A percentile compares a stretch with the other conserved stretches of the same genome.
Evolutionary conservation across 1,139 yeast genomes (phyloP).

Genomic region (Taiozyma sp.): DNA sequence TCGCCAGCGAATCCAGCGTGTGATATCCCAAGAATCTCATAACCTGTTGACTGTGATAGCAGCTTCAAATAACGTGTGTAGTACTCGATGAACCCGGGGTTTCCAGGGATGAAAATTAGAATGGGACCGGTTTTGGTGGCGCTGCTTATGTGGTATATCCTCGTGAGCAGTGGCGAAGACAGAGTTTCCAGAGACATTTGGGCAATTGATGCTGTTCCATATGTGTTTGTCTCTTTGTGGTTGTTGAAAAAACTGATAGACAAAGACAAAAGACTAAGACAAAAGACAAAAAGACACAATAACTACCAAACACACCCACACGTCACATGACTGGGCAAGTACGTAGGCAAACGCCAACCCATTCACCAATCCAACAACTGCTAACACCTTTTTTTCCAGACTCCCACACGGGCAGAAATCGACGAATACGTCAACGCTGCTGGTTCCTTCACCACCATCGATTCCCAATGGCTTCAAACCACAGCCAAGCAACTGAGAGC

Average conservation of each 20-base stretch:
- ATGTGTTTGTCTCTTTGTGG: too few species aligned
- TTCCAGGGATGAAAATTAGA: constrained; percentile 58
- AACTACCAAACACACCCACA: too few species aligned
- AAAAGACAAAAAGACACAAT: not conserved
- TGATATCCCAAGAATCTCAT: constrained; percentile 48
- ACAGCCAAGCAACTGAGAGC: constrained; percentile 22
- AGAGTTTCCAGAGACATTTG: not conserved
- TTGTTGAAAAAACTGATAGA: not conserved
- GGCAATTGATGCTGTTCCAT: not conserved
- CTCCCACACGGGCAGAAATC: not conserved
- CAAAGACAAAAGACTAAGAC: too few species aligned
- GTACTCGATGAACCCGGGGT: constrained; percentile 60
- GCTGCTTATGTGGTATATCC: constrained; percentile 11
- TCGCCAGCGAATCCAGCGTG: constrained; percentile 31
- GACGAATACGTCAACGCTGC: not conserved
- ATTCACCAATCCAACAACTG: not conserved
- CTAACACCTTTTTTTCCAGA: not conserved
- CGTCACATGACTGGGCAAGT: not conserved
- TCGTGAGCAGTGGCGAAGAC: constrained; percentile 7
- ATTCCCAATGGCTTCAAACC: constrained; percentile 19
- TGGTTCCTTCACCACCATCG: not conserved
- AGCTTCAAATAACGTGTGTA: constrained; percentile 42
- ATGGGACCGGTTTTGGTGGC: not conserved
- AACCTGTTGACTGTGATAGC: constrained; percentile 29
- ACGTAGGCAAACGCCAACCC: not conserved